Evolutionary conservation across 495 filamentous ascomycete species (phyloP), one percentile per base, ranked within the genome.

Genomic region (Xylaria bambusicola): DNA sequence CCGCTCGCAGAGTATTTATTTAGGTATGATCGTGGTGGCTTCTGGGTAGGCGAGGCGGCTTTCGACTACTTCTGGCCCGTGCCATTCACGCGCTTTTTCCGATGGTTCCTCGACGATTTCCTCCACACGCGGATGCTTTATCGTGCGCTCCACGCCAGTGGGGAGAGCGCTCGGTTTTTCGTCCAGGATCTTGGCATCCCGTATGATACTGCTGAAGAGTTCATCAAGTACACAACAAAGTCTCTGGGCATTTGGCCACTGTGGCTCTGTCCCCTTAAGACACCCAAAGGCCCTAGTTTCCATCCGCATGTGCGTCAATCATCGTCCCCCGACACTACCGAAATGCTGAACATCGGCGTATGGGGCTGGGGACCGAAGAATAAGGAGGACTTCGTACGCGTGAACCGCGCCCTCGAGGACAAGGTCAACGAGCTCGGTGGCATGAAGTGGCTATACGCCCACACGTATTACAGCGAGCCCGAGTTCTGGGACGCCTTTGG

Each of bases 381-480:
- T 29, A 71, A 67, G 13, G 62, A 54, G 6, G 66, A 72, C 27
- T 82, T 82, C 62, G 69, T 90, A 6, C 58, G 62, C 0, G 80
- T 79, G 54, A 91, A 93, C 71, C 78, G 84, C 3, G 78, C 78
- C 15, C 71, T 93, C 7, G 90, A 93, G 70, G 62, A 67, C 0
- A 84, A 84, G 53, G 77, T 93, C 8, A 75, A 72, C 12, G 82
- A 82, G 54, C 76, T 93, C 2, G 83, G 86, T 15, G 90, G 90
- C 7, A 81, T 79, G 73, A 84, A 84, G 70, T 84, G 82, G 82
- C 69, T 84, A 26, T 84, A 86, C 66, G 84, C 84, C 5, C 83
- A 85, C 61, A 81, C 81, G 5, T 86, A 85, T 63, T 86, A 86
- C 53, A 58, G 66, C 1, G 73, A 77, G 55, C 69, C 75, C 6